Base-by-base conservation (phyloP, 2,329 filamentous ascomycete species). In the Ophiostoma novo-ulmi region DNA sequence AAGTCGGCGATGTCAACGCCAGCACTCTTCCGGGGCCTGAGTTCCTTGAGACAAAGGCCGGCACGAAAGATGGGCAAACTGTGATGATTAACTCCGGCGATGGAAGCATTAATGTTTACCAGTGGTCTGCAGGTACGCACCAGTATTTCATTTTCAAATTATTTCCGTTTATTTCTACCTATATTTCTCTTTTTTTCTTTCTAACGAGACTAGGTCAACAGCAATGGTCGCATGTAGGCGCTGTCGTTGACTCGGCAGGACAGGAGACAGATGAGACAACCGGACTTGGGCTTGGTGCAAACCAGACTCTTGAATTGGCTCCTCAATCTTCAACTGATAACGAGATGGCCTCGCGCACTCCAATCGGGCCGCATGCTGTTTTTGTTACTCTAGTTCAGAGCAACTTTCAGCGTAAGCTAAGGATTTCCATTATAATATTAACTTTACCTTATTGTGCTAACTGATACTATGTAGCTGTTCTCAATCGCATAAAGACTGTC, bases 51-150 rank as follows among this genome's bases (percentile, higher is more conserved):
- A 87, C 87, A 70, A 94, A 93, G 75, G 88, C 89, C 0, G 95
- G 95, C 3, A 95, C 92, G n/a, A 97, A 97, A 80, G 95, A 99
- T 74, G 95, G 95, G 0, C 94, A 99, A 77, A 91, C 97, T 5
- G 90, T 96, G 76, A 96, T 97, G 88, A 94, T 97, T 76, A 88
- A 87, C 72, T 91, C 97, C 78, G 82, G 86, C 8, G 89, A 97
- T 76, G 93, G 93, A 65, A 92, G 88, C 69, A 85, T 97, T 39
- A 93, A 91, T 5, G 93, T 94, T 10, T 92, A 98, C 77, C 89
- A 92, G 73, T 98, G 94, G 94, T 96, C 94, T 22, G 65, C 65
- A 10, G 14, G 80, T 81, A 74, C 80, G 82, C 80, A 70, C 11
- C 63, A 14, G n/a, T 8, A 17, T 55, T 39, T 48, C 35, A 26